Evolutionary conservation across 1,284 basidiomycete species (phyloP).

Genomic region (Tylopilus orsonianus): DNA sequence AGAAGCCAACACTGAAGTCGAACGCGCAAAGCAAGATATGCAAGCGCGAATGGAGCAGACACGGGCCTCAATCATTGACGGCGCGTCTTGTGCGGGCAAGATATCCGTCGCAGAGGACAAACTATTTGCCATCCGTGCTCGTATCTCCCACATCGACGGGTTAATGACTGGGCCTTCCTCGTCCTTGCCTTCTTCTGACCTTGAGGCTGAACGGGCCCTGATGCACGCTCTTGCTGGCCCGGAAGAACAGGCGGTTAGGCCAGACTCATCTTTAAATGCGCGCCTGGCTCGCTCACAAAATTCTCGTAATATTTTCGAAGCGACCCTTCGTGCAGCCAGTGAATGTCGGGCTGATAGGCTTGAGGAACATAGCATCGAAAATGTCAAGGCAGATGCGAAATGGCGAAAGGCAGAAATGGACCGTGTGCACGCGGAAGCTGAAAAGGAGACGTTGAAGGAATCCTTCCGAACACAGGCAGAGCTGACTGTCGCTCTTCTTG

Average conservation of each 20-base stretch:
- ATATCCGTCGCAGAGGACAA: constrained; percentile 76
- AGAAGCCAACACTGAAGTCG: constrained; percentile 69
- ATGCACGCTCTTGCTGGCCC: constrained; percentile 67
- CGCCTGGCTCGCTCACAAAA: constrained; percentile 72
- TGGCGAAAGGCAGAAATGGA: constrained; percentile 74
- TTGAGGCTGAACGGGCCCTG: constrained; percentile 72
- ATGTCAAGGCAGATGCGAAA: constrained; percentile 70
- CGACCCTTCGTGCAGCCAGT: constrained; percentile 76
- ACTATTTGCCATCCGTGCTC: constrained; percentile 60
- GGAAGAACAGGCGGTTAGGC: constrained; percentile 67
- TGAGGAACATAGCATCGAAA: constrained; percentile 71
- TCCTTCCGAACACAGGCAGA: constrained; percentile 67
- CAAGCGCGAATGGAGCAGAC: constrained; percentile 67
- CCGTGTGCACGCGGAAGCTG: constrained; percentile 64
- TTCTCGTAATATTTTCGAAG: constrained; percentile 79
- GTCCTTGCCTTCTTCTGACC: constrained; percentile 50
- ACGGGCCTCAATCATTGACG: constrained; percentile 69
- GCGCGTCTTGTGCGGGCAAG: constrained; percentile 74
- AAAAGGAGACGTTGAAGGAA: constrained; percentile 65
- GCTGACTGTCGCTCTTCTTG: constrained; percentile 68
- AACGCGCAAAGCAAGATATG: constrained; percentile 69
- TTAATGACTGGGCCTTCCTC: constrained; percentile 39
- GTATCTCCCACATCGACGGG: constrained; percentile 66
- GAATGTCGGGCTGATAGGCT: constrained; percentile 79
- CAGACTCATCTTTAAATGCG: constrained; percentile 59